Conservation (phyloP, 768 basidiomycete genomes). For the Crassisporium funariophilum region DNA sequence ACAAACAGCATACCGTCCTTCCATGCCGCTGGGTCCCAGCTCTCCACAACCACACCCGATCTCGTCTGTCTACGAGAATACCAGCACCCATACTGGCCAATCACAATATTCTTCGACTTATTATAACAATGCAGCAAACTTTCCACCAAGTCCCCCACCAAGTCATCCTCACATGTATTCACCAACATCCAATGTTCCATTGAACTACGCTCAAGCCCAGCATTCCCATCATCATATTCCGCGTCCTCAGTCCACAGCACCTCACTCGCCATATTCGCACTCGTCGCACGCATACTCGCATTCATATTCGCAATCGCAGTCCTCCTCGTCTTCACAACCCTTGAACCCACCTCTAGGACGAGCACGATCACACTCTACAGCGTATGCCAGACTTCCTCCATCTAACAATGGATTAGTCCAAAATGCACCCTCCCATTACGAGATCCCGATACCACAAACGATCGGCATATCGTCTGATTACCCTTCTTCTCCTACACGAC, state of each 20-base stretch:
- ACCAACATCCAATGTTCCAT: constrained; percentile 17
- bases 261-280: constrained; percentile 34
- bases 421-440: constrained; percentile 32
- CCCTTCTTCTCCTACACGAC: constrained; percentile 59
- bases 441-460: constrained; percentile 36
- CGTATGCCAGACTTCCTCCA: constrained; percentile 24
- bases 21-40: constrained; percentile 18
- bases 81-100: constrained; percentile 16
- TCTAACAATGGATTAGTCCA: constrained; percentile 18
- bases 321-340: constrained; percentile 26
- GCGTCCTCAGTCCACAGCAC: constrained; percentile 34
- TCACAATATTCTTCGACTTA: constrained; percentile 24
- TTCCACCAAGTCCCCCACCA: constrained; percentile 23
- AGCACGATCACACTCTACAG: constrained; percentile 47
- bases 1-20: constrained; percentile 25
- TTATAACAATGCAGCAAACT: constrained; percentile 22
- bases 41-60: constrained; percentile 21
- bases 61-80: constrained; percentile 19
- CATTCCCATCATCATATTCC: constrained; percentile 25
- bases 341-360: constrained; percentile 35
- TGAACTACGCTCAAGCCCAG: constrained; percentile 22
- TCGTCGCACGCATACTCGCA: constrained; percentile 37
- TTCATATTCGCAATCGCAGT: constrained; percentile 39
- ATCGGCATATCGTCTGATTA: constrained; percentile 48
- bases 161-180: constrained; percentile 27